These are phyloP conservation scores for Astrothelium macrocarpum DNA, from an alignment of 495 filamentous ascomycete species.

Conservation along the genomic window DNA sequence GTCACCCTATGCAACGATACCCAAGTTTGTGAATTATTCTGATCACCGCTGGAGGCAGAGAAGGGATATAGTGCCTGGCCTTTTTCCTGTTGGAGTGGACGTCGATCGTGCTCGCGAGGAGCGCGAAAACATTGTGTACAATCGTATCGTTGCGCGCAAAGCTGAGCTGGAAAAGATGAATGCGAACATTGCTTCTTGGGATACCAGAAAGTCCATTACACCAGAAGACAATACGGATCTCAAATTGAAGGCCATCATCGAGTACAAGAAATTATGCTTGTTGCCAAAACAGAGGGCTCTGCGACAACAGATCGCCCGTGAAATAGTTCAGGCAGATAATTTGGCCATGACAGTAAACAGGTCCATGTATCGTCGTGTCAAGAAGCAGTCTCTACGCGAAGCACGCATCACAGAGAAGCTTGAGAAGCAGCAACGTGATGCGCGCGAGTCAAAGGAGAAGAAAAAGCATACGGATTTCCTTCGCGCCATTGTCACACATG, in stretches of 20 bases:
- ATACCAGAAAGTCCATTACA: conserved; percentile 59
- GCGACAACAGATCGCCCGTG: conserved; percentile 72
- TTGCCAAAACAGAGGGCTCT: conserved; percentile 76
- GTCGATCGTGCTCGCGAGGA: conserved; percentile 74
- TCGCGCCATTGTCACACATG: conserved; percentile 58
- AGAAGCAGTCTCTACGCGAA: conserved; percentile 93
- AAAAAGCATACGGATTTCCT: conserved; percentile 91
- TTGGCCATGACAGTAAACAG: conserved; percentile 92
- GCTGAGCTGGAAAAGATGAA: conserved; percentile 70
- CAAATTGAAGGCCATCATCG: conserved; percentile 83
- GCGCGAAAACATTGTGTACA: conserved; percentile 77
- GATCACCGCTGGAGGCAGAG: conserved; percentile 63
- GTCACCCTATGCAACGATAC: conserved; percentile 52
- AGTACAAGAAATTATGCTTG: conserved; percentile 77
- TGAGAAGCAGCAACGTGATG: conserved; percentile 96
- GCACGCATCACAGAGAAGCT: conserved; percentile 95
- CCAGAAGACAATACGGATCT: conserved; percentile 68
- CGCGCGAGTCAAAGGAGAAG: conserved; percentile 85
- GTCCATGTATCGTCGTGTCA: conserved; percentile 78
- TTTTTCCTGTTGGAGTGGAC: conserved; percentile 81
- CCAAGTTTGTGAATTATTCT: conserved; percentile 60
- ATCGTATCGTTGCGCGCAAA: conserved; percentile 75
- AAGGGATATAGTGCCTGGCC: conserved; percentile 67
- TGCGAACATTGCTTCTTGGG: conserved; percentile 75
- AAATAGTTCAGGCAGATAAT: conserved; percentile 89